These are phyloP conservation scores for Saccharomycopsis olivae DNA, from an alignment of 805 yeast genomes.

Conservation along the genomic window DNA sequence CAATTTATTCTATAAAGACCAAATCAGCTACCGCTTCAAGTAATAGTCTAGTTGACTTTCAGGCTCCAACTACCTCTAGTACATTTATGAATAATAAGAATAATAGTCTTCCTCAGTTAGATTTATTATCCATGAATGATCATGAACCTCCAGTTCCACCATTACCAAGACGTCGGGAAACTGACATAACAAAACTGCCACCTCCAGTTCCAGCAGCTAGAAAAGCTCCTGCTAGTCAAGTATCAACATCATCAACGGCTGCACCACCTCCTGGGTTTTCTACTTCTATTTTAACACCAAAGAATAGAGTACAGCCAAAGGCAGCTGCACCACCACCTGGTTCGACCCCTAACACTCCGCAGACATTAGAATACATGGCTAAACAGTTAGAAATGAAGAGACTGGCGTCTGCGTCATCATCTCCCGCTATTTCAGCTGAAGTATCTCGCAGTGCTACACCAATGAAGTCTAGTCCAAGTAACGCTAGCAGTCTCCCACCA, in stretches of 20 bases:
- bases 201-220: slow-evolving; percentile 16
- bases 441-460: background rate
- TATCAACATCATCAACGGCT: background rate
- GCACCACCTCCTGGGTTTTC: background rate
- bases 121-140: slow-evolving; percentile 2
- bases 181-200: slow-evolving; percentile 6
- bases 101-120: background rate
- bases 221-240: slow-evolving; percentile 3
- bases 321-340: background rate
- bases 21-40: background rate
- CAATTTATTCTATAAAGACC: slow-evolving; percentile 21
- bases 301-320: background rate
- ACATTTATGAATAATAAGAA: slow-evolving; percentile 17
- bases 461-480: background rate
- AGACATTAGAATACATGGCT: background rate
- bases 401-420: background rate
- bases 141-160: slow-evolving; percentile 17
- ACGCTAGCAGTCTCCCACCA: slow-evolving; percentile 6
- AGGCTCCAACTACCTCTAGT: slow-evolving; percentile 2
- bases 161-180: slow-evolving; percentile 17
- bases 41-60: background rate
- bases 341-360: too few species aligned
- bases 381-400: background rate
- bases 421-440: slow-evolving; percentile 13
- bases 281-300: background rate